Base-by-base conservation (phyloP, 2,329 filamentous ascomycete species). In the Penicillium hordei region DNA sequence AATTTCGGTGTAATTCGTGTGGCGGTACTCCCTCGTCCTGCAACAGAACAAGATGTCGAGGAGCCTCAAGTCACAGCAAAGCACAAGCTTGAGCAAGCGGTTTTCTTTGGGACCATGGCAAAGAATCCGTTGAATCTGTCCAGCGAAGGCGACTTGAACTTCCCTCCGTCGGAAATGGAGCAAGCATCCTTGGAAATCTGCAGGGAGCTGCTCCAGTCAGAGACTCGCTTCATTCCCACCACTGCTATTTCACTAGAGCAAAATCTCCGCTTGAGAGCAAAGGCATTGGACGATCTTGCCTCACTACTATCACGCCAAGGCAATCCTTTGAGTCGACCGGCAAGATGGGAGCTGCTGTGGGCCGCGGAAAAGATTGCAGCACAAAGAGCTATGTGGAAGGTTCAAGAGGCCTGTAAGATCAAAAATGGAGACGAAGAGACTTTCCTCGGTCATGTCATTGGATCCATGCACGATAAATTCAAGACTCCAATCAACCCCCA, bases 321-420 rank as follows among this genome's bases (percentile, higher is more conserved):
- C 33, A 81, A 86, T 27, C 79, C 85, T 3, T 73, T 97, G 6
- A 85, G 89, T 62, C 84, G 86, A 40, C 78, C 78, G 25, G 87
- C 87, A 1, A 86, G 87, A 65, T 97, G 93, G 92, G 82, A 83
- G 61, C 76, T 99, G 33, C 79, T 99, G n/a, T 90, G 87, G 81
- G 87, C 93, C 68, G 93, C 93, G 0, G 94, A 99, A 73, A 96
- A 93, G 75, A 83, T 97, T 77, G 86, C 89, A 43, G 90, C 92
- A 36, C 91, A 91, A 19, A 83, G 84, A 59, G 82, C 86, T 45
- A 81, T 97, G 38, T 97, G 93, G 92, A 87, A 86, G 60, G 81
- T 85, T 52, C 91, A 96, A 68, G 90, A 96, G 69, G 78, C 81
- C 8, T 88, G 88, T 51, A 81, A 83, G 51, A 80, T 80, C 50